Conservation (phyloP, 768 basidiomycete genomes). For the Mycena alexandri region DNA sequence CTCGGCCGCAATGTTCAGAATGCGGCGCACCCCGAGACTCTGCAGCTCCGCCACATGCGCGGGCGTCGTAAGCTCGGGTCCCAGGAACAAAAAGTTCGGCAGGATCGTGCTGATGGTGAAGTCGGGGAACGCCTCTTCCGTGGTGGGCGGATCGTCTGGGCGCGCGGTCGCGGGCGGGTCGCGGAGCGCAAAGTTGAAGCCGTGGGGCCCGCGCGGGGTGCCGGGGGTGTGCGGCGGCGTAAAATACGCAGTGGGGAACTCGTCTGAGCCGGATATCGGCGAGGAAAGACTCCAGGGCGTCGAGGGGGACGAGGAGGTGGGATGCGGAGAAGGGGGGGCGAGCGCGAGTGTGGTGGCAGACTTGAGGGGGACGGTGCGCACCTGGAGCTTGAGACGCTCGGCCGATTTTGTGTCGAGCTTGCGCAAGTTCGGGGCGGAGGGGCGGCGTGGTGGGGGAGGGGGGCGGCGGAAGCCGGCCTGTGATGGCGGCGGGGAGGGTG, state of each 20-base stretch:
- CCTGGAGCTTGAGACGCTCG: slow-evolving; percentile 61
- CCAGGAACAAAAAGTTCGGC: slow-evolving; percentile 91
- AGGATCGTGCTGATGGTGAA: slow-evolving; percentile 94
- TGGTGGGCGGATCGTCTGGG: slow-evolving; percentile 68
- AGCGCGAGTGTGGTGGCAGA: slow-evolving; percentile 52
- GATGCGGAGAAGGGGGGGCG: slow-evolving; percentile 57
- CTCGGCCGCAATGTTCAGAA: slow-evolving; percentile 92
- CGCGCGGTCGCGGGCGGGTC: slow-evolving; percentile 35
- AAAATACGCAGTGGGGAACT: slow-evolving; percentile 63
- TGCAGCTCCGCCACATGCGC: slow-evolving; percentile 84
- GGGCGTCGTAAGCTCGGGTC: slow-evolving; percentile 83
- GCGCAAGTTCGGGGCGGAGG: slow-evolving; percentile 74
- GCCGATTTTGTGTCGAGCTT: slow-evolving; percentile 64
- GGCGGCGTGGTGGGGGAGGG: slow-evolving; percentile 66
- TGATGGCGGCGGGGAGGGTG: slow-evolving; percentile 78
- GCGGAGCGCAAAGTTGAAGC: slow-evolving; percentile 48
- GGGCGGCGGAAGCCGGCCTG: slow-evolving; percentile 66
- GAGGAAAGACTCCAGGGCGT: slow-evolving; percentile 59
- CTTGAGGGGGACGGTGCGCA: slow-evolving; percentile 69
- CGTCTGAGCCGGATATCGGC: slow-evolving; percentile 46
- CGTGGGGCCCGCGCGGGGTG: slow-evolving; percentile 70
- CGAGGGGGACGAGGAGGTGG: slow-evolving; percentile 67
- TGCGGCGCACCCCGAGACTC: slow-evolving; percentile 83
- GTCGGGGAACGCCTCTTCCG: slow-evolving; percentile 69
- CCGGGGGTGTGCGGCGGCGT: slow-evolving; percentile 68